These are phyloP conservation scores for Filosporella fistucella DNA, from an alignment of 495 filamentous ascomycete genomes.

Conservation along the genomic window DNA sequence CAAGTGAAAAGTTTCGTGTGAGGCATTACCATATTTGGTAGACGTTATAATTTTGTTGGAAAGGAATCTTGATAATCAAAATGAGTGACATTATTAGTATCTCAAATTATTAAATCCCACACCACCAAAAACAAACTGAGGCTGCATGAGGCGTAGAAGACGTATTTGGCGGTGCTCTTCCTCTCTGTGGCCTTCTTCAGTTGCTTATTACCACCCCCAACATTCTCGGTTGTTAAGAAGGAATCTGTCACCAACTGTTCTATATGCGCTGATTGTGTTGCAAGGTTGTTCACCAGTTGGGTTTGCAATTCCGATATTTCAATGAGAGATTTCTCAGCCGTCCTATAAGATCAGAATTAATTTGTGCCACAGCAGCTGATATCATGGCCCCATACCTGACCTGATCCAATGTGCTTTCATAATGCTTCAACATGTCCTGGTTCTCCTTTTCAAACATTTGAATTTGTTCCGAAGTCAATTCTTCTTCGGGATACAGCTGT, in stretches of 20 bases:
- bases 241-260: constrained; percentile 86
- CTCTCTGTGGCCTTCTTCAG: constrained; percentile 79
- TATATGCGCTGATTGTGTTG: constrained; percentile 80
- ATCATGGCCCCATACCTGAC: constrained; percentile 61
- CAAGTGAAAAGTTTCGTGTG: too few species aligned
- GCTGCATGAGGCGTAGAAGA: constrained; percentile 82
- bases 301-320: constrained; percentile 93
- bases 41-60: too few species aligned
- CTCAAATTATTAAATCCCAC: constrained; percentile 89
- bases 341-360: constrained; percentile 43
- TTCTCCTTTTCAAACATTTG: constrained; percentile 95
- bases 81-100: too few species aligned
- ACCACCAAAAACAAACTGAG: constrained; percentile 77
- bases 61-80: too few species aligned
- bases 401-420: constrained; percentile 86
- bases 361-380: not conserved
- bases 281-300: constrained; percentile 77
- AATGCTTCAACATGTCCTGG: constrained; percentile 84
- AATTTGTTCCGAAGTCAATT: constrained; percentile 75
- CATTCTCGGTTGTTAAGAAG: constrained; percentile 72
- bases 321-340: constrained; percentile 82
- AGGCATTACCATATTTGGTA: too few species aligned
- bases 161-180: constrained; percentile 76
- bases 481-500: constrained; percentile 47
- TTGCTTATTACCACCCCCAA: constrained; percentile 86